These are phyloP conservation scores for Oryza nivara DNA, from an alignment of 176 grass and related monocot genomes.

Conservation along the genomic window DNA sequence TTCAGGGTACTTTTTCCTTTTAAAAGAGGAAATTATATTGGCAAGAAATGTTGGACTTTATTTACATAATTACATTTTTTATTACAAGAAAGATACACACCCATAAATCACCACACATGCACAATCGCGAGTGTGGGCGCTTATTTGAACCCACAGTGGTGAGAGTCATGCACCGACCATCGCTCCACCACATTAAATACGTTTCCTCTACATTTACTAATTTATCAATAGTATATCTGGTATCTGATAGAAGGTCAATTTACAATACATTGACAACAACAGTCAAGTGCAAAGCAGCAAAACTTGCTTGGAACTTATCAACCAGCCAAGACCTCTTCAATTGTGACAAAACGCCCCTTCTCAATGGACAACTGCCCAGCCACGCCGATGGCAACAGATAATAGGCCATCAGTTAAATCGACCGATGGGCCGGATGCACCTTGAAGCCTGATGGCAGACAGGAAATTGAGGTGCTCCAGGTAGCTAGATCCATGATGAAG, in stretches of 20 bases:
- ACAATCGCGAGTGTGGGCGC: no score
- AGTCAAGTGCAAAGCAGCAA: neutral
- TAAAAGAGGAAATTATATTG: no score
- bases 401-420: conserved; percentile 65
- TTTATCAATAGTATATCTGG: neutral
- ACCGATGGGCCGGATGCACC: conserved; percentile 50
- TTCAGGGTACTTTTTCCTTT: no score
- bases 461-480: conserved; percentile 86
- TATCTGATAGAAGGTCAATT: neutral
- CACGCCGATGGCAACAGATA: conserved; percentile 74
- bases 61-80: no score
- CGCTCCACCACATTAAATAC: neutral
- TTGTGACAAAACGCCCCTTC: conserved; percentile 67
- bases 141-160: neutral
- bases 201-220: neutral
- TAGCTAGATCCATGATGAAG: conserved; percentile 97
- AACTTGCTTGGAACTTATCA: conserved; percentile 15
- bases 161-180: neutral
- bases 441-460: conserved; percentile 68
- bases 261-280: neutral
- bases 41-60: no score
- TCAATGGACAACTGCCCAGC: conserved; percentile 83
- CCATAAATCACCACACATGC: no score
- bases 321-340: conserved; percentile 58
- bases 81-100: no score